Base-by-base conservation (phyloP, 2,329 filamentous ascomycete genomes). In the Aspergillus spinulosporus region DNA sequence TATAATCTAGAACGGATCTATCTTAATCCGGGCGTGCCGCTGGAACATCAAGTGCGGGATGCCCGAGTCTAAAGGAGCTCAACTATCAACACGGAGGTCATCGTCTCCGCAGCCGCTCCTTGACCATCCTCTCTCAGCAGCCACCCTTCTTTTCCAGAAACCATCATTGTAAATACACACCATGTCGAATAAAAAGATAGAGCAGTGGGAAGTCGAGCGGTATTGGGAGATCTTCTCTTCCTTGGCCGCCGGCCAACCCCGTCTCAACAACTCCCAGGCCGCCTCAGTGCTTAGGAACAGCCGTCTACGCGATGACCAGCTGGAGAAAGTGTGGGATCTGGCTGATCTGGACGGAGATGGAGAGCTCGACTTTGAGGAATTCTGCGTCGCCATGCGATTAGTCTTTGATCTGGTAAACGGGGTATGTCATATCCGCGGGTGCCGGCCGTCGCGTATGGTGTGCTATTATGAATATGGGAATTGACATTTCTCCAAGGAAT, bases 381-480 rank as follows among this genome's bases (percentile, higher is more conserved):
- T 99, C 74, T 99, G 94, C 75, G 94, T 99, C 57, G 94, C 92
- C 39, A 99, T 99, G 94, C 86, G 94, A 69, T 80, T 99, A 69
- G 97, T 97, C 68, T 99, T 97, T 74, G 94, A 99, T 73, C 80
- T 97, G 63, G 87, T 99, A 66, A 99, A 99, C 70, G 94, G 94
- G 67, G 90, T 95, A 82, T 60, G 83, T 77, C 56, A 50, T 21
- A 21, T 59, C 47, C 44, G 28, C 21, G 29, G n/a, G 8, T 34
- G 31, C 34, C 28, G 28, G 46, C 7, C 36, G 26, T 21, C 21
- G 28, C 45, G 34, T 15, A n/a, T 37, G 15, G 36, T 43, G 5
- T 51, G n/a, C 14, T 26, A 39, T 14, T n/a, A 36, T 5, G 32
- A 15, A 15, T 40, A 29, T 34, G n/a, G 21, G 12, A 49, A 36